Evolutionary conservation across 805 yeast species (phyloP).

Genomic region (Sugiyamaella smithiae): DNA sequence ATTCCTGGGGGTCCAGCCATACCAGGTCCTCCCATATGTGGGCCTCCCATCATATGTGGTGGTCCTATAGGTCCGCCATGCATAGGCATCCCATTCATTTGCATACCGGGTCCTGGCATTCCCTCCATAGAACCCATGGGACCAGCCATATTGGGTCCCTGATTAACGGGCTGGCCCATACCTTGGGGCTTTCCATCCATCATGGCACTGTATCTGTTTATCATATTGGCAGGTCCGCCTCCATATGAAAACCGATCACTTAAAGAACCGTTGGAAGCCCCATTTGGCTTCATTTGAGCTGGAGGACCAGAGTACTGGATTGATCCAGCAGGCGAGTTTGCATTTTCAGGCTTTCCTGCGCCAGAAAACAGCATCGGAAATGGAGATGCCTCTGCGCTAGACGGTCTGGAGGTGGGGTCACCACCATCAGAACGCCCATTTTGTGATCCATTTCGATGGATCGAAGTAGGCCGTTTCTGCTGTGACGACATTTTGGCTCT

Average conservation of each 20-base stretch:
- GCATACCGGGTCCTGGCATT: constrained; percentile 13
- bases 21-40: too few species aligned
- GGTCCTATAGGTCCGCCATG: neutral
- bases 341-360: neutral
- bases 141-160: too few species aligned
- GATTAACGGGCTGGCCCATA: too few species aligned
- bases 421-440: constrained; percentile 6
- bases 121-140: too few species aligned
- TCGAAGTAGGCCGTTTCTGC: constrained; percentile 20
- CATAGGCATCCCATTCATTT: neutral
- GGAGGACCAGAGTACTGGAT: constrained; percentile 1
- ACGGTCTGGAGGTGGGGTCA: neutral
- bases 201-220: constrained; percentile 16
- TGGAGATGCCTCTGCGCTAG: constrained; percentile 5
- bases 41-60: too few species aligned
- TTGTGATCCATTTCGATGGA: constrained; percentile 2
- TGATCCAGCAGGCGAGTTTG: neutral
- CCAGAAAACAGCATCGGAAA: constrained; percentile 18
- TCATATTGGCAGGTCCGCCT: too few species aligned
- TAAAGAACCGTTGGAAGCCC: constrained; percentile 7
- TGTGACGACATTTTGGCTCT: neutral
- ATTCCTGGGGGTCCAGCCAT: neutral
- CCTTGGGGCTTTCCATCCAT: too few species aligned
- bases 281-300: constrained; percentile 3
- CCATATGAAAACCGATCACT: constrained; percentile 17